Evolutionary conservation across 208 protist species (phyloP), one percentile per base, ranked within the genome.

Genomic region (Trypanosoma avium): DNA sequence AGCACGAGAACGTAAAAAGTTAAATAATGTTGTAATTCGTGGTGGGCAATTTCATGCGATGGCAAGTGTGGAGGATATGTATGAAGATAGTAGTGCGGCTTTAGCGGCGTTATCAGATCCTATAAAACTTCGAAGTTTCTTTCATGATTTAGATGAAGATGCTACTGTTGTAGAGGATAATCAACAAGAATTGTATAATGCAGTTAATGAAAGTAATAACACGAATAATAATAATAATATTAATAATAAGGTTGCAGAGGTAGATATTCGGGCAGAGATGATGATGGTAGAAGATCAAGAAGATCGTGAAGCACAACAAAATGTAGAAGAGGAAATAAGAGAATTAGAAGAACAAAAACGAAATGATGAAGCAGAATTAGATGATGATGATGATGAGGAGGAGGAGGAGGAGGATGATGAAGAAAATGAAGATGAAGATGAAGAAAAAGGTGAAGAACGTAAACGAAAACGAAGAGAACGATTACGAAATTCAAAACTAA

Each of bases 11-110:
- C 97, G 98, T 35, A 96, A 95, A 52, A 79, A 84, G 35, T 77
- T 99, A 5, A 94, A 98, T 64, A 90, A 97, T 70, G 75, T 99
- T 13, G 95, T 98, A 43, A 98, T 98, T 61, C 85, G 94, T n/a
- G 93, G 84, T 33, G 97, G 97, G 8, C 83, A 91, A 49, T 98
- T 99, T 54, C 77, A 89, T 58, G 72, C 77, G 24, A 93, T 93
- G 35, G 89, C 86, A 4, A 82, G 61, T 21, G 84, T 93, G 12
- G 66, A 73, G 21, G 65, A 79, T 3, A 70, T 63, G 32, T 85
- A 84, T 60, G 79, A 82, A 24, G 82, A 90, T 65, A 88, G 64
- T 48, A 79, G 77, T n/a, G 78, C 73, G 17, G 88, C 88, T 22
- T 81, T 91, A 13, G 80, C 81, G 1, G 83, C 83, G 0, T 72